Conservation (phyloP, 306 rosid species). For the Cucurbita pepo region DNA sequence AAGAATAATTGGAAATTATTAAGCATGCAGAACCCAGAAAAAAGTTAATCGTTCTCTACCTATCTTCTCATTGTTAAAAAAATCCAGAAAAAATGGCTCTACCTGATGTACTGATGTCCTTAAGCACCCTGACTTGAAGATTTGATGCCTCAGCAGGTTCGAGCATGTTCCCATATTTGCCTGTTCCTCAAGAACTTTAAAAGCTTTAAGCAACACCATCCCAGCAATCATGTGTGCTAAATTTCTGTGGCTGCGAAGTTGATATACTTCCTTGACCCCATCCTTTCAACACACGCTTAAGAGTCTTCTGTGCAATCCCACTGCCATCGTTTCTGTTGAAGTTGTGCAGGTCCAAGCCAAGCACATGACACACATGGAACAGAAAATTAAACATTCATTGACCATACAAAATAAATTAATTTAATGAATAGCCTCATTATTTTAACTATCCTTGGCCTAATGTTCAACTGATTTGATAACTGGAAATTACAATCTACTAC, state of each 20-base stretch:
- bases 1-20: background rate
- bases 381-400: background rate
- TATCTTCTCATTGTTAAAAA: background rate
- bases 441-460: background rate
- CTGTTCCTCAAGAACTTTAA: background rate
- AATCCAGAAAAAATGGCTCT: background rate
- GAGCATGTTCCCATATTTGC: background rate
- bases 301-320: conserved; percentile 48
- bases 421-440: background rate
- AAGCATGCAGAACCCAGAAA: background rate
- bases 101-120: conserved; percentile 6
- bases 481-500: background rate
- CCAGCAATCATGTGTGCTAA: conserved; percentile 33
- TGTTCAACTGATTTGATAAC: background rate
- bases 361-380: background rate
- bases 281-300: conserved; percentile 64
- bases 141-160: background rate
- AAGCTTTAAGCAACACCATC: conserved; percentile 14
- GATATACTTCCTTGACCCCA: conserved; percentile 62
- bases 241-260: conserved; percentile 30
- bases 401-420: background rate
- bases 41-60: background rate
- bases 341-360: background rate
- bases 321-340: conserved; percentile 61
- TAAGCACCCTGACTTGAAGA: background rate